Conservation (phyloP, 768 basidiomycete genomes). For the Boletus vinaceobasis region DNA sequence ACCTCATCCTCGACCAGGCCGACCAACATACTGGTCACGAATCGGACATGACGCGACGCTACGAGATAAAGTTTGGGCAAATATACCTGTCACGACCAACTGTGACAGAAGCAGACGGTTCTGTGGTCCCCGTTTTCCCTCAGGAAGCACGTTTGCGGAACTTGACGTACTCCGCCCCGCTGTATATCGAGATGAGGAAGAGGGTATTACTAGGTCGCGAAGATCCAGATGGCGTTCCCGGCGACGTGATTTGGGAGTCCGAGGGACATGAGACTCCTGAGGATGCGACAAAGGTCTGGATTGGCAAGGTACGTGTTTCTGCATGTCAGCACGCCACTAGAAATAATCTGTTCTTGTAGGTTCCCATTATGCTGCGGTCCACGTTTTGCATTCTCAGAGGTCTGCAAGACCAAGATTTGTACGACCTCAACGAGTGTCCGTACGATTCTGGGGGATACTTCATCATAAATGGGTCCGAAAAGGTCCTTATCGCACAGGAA, state of each 20-base stretch:
- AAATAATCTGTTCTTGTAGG: slow-evolving; percentile 43
- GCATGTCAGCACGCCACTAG: slow-evolving; percentile 1
- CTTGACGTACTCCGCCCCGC: slow-evolving; percentile 91
- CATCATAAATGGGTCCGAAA: slow-evolving; percentile 99
- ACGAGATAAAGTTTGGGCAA: slow-evolving; percentile 96
- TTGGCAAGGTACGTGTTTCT: slow-evolving; percentile 71
- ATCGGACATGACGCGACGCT: slow-evolving; percentile 80
- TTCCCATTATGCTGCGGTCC: slow-evolving; percentile 96
- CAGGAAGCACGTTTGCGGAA: slow-evolving; percentile 95
- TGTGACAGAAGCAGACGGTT: slow-evolving; percentile 93
- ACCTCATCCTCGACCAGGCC: slow-evolving; percentile 93
- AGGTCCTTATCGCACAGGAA: slow-evolving; percentile 99
- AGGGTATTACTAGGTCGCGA: slow-evolving; percentile 75
- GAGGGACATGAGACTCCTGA: slow-evolving; percentile 63
- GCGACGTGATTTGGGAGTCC: slow-evolving; percentile 74
- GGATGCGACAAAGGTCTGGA: slow-evolving; percentile 84
- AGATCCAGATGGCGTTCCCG: slow-evolving; percentile 75
- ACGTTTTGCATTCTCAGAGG: slow-evolving; percentile 90
- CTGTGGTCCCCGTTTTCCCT: slow-evolving; percentile 90
- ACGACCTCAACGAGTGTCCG: slow-evolving; percentile 95
- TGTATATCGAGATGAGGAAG: slow-evolving; percentile 96
- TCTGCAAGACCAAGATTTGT: slow-evolving; percentile 75
- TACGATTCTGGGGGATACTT: slow-evolving; percentile 99
- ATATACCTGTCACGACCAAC: slow-evolving; percentile 96
- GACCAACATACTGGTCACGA: slow-evolving; percentile 93